These are phyloP conservation scores for Pelomyxa schiedti DNA, from an alignment of 78 protist genomes.

Conservation along the genomic window DNA sequence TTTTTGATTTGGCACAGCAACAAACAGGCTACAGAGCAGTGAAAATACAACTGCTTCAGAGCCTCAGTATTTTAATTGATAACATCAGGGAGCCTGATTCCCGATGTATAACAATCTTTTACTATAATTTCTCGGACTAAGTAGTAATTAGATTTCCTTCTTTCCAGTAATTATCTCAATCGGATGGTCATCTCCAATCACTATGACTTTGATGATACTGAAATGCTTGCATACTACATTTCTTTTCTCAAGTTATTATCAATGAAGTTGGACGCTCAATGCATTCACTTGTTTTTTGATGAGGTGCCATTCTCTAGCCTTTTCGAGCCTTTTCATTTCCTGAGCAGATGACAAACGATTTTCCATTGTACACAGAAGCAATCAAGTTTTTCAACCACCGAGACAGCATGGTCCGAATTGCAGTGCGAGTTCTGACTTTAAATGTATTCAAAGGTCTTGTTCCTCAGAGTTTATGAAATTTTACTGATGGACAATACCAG, in stretches of 20 bases:
- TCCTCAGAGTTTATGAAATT: too few species aligned
- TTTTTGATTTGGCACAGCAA: slow-evolving; percentile 30
- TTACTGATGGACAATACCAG: background rate
- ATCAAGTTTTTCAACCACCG: slow-evolving; percentile 76
- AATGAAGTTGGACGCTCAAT: background rate
- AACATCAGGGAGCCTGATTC: slow-evolving; percentile 46
- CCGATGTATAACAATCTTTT: slow-evolving; percentile 34
- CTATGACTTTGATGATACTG: background rate
- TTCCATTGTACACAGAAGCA: slow-evolving; percentile 85
- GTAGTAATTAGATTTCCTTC: background rate
- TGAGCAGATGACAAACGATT: slow-evolving; percentile 50
- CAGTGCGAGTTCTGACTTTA: slow-evolving; percentile 78
- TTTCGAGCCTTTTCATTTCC: background rate
- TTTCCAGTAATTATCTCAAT: background rate
- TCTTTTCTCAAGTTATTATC: background rate
- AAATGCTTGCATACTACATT: background rate
- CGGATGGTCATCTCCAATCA: background rate
- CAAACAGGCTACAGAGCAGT: slow-evolving; percentile 28
- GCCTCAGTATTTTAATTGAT: slow-evolving; percentile 67
- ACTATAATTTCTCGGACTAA: background rate
- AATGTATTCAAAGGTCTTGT: slow-evolving; percentile 58
- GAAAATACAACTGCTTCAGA: slow-evolving; percentile 60
- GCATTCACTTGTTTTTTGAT: slow-evolving; percentile 9
- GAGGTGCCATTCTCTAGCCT: slow-evolving; percentile 7
- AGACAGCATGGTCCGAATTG: slow-evolving; percentile 78